These are phyloP conservation scores for Aureobasidium vineae DNA, from an alignment of 2,329 filamentous ascomycete genomes.

Conservation along the genomic window DNA sequence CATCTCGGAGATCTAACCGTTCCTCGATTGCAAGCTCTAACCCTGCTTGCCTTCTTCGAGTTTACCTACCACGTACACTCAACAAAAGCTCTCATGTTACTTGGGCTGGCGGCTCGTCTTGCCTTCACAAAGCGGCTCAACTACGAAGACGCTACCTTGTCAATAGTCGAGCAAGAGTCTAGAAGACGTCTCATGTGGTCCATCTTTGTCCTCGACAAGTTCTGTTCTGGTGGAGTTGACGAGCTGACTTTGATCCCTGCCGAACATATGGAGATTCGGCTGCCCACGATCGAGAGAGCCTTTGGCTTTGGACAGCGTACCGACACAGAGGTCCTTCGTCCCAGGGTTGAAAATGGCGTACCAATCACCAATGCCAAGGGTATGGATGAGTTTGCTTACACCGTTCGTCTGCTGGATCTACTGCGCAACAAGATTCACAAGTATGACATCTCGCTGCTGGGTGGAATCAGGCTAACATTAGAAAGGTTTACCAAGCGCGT, in stretches of 20 bases:
- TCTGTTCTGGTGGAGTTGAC: conserved; percentile 8
- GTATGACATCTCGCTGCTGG: background rate
- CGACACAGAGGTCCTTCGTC: conserved; percentile 10
- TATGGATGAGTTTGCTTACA: conserved; percentile 22
- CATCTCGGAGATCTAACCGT: conserved; percentile 11
- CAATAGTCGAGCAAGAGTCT: conserved; percentile 17
- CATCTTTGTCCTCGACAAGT: conserved; percentile 19
- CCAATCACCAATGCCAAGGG: background rate
- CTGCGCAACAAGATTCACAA: conserved; percentile 20
- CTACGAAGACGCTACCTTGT: background rate
- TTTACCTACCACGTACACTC: conserved; percentile 15
- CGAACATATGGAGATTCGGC: conserved; percentile 8
- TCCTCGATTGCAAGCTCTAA: conserved; percentile 10
- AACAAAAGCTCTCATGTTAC: conserved; percentile 13
- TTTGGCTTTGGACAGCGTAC: conserved; percentile 11
- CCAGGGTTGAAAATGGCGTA: background rate
- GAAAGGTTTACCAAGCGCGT: conserved; percentile 1
- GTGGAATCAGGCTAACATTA: background rate
- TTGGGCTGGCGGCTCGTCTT: conserved; percentile 17
- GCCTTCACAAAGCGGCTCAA: conserved; percentile 20
- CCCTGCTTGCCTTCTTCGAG: conserved; percentile 16
- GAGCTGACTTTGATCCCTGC: conserved; percentile 6
- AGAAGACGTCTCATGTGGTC: conserved; percentile 21
- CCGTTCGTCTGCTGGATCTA: conserved; percentile 8
- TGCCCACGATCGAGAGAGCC: conserved; percentile 9